Percentiles rank a stretch among this genome's conserved stretches.
Evolutionary conservation across 495 filamentous ascomycete species (phyloP).

Genomic region (Podospora tetraspora): DNA sequence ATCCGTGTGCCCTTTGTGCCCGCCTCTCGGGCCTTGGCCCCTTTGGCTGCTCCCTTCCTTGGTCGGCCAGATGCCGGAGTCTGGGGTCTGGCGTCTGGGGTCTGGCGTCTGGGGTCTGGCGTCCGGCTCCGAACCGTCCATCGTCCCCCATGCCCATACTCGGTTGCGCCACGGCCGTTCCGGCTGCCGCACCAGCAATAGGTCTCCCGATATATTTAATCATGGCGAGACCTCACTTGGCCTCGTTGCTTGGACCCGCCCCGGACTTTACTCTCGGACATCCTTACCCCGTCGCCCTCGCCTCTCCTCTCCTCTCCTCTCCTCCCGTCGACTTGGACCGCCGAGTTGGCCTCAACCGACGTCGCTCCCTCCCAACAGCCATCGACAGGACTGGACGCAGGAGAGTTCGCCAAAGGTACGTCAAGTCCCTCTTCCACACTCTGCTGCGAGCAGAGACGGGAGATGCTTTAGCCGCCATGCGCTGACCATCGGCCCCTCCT

Average conservation of each 20-base stretch:
- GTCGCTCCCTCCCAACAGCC: background rate
- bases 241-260: conserved; percentile 11
- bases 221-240: conserved; percentile 19
- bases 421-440: background rate
- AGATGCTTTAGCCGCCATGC: background rate
- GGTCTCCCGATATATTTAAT: conserved; percentile 26
- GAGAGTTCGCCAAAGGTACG: background rate
- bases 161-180: background rate
- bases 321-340: background rate
- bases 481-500: background rate
- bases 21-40: background rate
- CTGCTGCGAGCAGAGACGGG: background rate
- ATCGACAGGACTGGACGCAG: background rate
- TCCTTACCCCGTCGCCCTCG: background rate
- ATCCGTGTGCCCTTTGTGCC: conserved; percentile 6
- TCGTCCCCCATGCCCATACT: background rate
- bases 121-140: conserved; percentile 11
- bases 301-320: background rate
- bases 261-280: background rate
- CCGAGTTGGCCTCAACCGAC: background rate
- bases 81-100: background rate
- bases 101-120: conserved; percentile 1
- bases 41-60: background rate
- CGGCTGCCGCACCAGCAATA: conserved; percentile 13
- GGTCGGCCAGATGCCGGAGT: conserved; percentile 14